These are phyloP conservation scores for Termitomyces sp. DNA, from an alignment of 768 basidiomycete species.

Conservation along the genomic window DNA sequence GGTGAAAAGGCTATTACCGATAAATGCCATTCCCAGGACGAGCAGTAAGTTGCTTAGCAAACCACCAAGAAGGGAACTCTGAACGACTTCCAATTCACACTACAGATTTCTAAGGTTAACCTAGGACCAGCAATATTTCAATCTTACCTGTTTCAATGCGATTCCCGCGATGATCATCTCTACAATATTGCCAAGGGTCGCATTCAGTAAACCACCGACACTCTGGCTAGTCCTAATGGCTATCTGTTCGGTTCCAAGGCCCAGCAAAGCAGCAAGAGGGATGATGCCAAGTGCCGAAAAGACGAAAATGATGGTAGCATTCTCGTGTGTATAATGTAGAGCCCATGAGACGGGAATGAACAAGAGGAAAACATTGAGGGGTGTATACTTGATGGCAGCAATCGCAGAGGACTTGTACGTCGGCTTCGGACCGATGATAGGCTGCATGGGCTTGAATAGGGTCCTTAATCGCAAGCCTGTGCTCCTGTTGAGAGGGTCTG, in stretches of 20 bases:
- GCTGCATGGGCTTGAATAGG: neutral
- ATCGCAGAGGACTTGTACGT: neutral
- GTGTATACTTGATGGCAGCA: neutral
- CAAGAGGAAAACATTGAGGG: neutral
- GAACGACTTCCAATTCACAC: slow-evolving; percentile 28
- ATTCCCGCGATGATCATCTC: slow-evolving; percentile 48
- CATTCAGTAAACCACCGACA: slow-evolving; percentile 48
- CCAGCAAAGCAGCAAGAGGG: slow-evolving; percentile 10
- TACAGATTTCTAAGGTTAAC: neutral
- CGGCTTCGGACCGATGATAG: neutral
- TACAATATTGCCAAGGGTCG: slow-evolving; percentile 46
- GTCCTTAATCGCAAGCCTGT: neutral
- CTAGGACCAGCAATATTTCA: too few relatives aligned
- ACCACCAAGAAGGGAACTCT: slow-evolving; percentile 45
- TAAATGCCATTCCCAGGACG: slow-evolving; percentile 76
- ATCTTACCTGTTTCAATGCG: slow-evolving; percentile 22
- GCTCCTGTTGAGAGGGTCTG: neutral
- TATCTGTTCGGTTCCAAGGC: slow-evolving; percentile 49
- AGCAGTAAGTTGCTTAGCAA: slow-evolving; percentile 70
- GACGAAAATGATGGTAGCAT: neutral
- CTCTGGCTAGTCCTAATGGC: slow-evolving; percentile 42
- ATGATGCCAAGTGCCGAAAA: neutral
- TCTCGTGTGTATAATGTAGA: neutral
- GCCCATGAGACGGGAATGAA: neutral
- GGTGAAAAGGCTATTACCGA: slow-evolving; percentile 34